These are phyloP conservation scores for Fraxinus paxiana DNA, from an alignment of 305 asterid species.

Conservation along the genomic window DNA sequence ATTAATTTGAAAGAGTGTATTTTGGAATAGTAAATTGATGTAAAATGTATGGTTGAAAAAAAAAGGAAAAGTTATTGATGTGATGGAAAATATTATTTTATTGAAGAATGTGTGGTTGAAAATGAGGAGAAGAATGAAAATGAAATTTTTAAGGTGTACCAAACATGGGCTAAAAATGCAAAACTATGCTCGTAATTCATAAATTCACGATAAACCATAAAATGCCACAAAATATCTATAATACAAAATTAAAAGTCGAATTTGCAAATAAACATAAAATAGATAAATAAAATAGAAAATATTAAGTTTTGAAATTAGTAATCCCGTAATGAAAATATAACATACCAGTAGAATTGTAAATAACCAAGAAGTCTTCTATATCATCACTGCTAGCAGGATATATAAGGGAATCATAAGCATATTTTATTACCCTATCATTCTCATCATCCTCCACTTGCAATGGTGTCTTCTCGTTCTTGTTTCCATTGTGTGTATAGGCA, in stretches of 20 bases:
- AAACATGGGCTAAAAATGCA: not conserved
- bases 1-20: too few relatives aligned
- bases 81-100: too few relatives aligned
- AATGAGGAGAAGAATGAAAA: too few relatives aligned
- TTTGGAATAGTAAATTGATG: too few relatives aligned
- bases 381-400: not conserved
- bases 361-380: not conserved
- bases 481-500: not conserved
- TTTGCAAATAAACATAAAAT: not conserved
- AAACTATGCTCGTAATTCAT: not conserved
- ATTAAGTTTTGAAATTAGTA: not conserved
- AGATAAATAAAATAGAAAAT: not conserved
- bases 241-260: not conserved
- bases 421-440: not conserved
- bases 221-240: not conserved
- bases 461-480: not conserved
- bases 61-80: too few relatives aligned
- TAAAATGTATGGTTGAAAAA: too few relatives aligned
- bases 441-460: not conserved
- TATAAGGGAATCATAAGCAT: not conserved
- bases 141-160: too few relatives aligned
- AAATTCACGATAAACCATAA: not conserved
- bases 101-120: too few relatives aligned
- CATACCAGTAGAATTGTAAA: not conserved
- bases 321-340: too few relatives aligned